These are phyloP conservation scores for Limonium bicolor DNA, from an alignment of 148 eudicot genomes.

Conservation along the genomic window DNA sequence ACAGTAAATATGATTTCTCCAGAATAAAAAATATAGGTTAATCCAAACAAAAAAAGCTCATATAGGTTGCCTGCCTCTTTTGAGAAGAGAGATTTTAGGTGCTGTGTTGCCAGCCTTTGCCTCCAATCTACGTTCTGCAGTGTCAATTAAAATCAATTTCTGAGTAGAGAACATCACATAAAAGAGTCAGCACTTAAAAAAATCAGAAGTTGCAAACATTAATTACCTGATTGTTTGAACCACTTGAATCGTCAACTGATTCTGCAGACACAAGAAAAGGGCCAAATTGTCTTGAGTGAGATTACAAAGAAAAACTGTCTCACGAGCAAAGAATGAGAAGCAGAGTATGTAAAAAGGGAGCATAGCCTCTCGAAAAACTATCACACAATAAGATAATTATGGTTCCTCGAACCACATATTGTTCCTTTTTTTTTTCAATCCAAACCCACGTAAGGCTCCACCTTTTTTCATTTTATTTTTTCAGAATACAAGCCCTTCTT, in stretches of 20 bases:
- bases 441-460: too few relatives aligned
- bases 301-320: background rate
- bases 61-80: slow-evolving; percentile 48
- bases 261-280: background rate
- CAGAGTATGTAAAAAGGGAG: background rate
- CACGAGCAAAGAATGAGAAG: background rate
- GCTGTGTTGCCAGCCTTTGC: slow-evolving; percentile 52
- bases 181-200: background rate
- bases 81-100: slow-evolving; percentile 58
- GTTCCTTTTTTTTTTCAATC: background rate
- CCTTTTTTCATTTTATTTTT: too few relatives aligned
- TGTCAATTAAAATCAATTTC: slow-evolving; percentile 1
- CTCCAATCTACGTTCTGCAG: slow-evolving; percentile 70
- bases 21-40: background rate
- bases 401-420: background rate
- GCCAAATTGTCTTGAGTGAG: background rate
- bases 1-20: background rate
- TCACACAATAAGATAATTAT: background rate
- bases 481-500: too few relatives aligned
- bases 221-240: slow-evolving; percentile 6
- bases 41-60: background rate
- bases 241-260: background rate
- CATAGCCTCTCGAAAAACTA: too few relatives aligned
- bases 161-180: background rate
- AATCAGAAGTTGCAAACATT: background rate